Percentiles rank a stretch among this genome's conserved stretches.
Conservation (phyloP, 495 filamentous ascomycete species). For the Penicillium malachiteum region DNA sequence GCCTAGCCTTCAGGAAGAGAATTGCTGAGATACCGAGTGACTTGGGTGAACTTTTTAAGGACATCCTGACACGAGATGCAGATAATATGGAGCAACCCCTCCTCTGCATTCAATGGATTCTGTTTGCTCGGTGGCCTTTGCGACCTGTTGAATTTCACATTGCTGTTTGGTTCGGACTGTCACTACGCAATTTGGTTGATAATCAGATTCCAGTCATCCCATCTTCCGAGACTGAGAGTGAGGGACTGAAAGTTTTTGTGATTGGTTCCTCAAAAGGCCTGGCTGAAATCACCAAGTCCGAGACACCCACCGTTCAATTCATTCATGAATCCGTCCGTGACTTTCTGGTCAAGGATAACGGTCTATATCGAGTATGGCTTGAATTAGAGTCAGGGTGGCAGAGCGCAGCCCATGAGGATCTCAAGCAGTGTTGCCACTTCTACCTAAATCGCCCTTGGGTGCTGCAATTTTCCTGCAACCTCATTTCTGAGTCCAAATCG, state of each 20-base stretch:
- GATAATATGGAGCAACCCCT: slow-evolving; percentile 24
- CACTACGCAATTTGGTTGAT: slow-evolving; percentile 14
- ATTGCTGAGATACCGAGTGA: slow-evolving; percentile 35
- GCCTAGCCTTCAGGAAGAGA: slow-evolving; percentile 18
- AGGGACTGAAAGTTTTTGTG: slow-evolving; percentile 10
- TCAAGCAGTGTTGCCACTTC: slow-evolving; percentile 35
- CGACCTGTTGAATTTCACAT: slow-evolving; percentile 31
- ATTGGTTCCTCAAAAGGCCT: slow-evolving; percentile 44
- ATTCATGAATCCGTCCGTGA: slow-evolving; percentile 51
- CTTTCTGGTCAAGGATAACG: slow-evolving; percentile 41
- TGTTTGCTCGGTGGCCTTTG: slow-evolving; percentile 33
- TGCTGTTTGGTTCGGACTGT: slow-evolving; percentile 27
- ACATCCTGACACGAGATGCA: slow-evolving; percentile 34
- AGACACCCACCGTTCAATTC: slow-evolving; percentile 37
- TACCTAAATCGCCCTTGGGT: slow-evolving; percentile 19
- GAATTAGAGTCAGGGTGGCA: slow-evolving; percentile 22
- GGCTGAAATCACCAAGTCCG: slow-evolving; percentile 34
- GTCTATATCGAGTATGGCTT: slow-evolving; percentile 35
- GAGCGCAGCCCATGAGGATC: slow-evolving; percentile 30
- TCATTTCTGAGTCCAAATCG: neutral
- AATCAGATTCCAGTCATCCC: slow-evolving; percentile 5
- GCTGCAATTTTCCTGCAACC: slow-evolving; percentile 2
- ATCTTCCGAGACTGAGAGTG: neutral
- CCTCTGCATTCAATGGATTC: slow-evolving; percentile 39
- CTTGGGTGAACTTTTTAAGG: slow-evolving; percentile 38